These are phyloP conservation scores for Talaromyces piceae DNA, from an alignment of 2,329 filamentous ascomycete species.

Conservation along the genomic window DNA sequence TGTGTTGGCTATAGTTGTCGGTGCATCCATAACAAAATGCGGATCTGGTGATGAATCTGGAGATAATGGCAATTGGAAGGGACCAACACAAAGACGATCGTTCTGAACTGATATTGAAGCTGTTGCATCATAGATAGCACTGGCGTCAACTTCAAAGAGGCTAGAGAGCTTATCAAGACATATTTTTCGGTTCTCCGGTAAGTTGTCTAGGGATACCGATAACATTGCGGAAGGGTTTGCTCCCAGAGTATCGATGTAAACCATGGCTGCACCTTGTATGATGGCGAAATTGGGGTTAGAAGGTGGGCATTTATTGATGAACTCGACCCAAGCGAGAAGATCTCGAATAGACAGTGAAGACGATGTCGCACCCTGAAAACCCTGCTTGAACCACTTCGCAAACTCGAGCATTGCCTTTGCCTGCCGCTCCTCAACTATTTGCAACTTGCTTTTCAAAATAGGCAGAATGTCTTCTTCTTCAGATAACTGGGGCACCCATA, in stretches of 20 bases:
- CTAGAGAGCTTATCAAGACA: conserved; percentile 67
- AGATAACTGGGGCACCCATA: conserved; percentile 89
- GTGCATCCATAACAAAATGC: conserved; percentile 74
- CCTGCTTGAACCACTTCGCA: conserved; percentile 83
- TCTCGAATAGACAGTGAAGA: conserved; percentile 86
- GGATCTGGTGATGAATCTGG: conserved; percentile 45
- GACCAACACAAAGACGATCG: conserved; percentile 58
- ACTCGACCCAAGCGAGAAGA: conserved; percentile 86
- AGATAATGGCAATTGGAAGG: conserved; percentile 60
- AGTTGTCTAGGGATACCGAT: conserved; percentile 60
- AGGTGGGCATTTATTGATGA: conserved; percentile 63
- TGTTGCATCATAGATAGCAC: conserved; percentile 56
- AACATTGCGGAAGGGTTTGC: conserved; percentile 89
- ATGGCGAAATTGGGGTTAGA: conserved; percentile 46
- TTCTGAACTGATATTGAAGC: conserved; percentile 52
- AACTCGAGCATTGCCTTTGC: conserved; percentile 72
- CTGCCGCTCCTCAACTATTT: conserved; percentile 41
- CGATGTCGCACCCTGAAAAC: conserved; percentile 65
- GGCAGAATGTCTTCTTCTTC: conserved; percentile 78
- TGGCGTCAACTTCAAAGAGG: conserved; percentile 58
- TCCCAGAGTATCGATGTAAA: conserved; percentile 91
- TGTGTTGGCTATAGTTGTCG: conserved; percentile 81
- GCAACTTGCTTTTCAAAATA: conserved; percentile 73
- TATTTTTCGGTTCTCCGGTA: conserved; percentile 61
- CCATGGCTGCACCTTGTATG: conserved; percentile 85